Percentiles rank a stretch among this genome's conserved stretches.
Evolutionary conservation across 2,329 filamentous ascomycete genomes (phyloP).

Genomic region (Microdochium nivale): DNA sequence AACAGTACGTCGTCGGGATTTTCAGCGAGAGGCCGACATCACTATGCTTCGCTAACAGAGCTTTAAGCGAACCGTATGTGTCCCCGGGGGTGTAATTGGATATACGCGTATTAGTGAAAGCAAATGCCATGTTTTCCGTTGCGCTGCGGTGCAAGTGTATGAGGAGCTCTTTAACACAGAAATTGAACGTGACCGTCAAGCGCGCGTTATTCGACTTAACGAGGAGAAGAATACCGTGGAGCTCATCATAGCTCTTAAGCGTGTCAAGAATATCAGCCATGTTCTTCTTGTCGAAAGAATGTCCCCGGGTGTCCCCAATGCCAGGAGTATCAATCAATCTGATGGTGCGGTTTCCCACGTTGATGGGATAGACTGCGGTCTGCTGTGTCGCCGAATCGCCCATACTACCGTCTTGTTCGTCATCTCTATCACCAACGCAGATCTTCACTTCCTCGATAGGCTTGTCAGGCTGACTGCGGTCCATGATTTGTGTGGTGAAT

Average conservation of each 20-base stretch:
- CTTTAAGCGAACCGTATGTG: constrained; percentile 23
- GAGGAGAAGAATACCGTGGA: constrained; percentile 33
- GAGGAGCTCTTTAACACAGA: constrained; percentile 30
- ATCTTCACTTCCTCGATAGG: constrained; percentile 18
- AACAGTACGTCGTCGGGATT: constrained; percentile 26
- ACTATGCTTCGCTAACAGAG: constrained; percentile 17
- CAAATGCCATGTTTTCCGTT: constrained; percentile 29
- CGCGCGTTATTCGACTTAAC: constrained; percentile 29
- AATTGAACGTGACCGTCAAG: constrained; percentile 26
- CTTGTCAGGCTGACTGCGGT: constrained; percentile 10
- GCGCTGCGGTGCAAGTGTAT: constrained; percentile 28
- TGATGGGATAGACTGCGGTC: constrained; percentile 22
- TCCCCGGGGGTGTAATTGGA: constrained; percentile 32
- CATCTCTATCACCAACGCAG: constrained; percentile 17
- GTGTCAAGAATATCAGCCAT: constrained; percentile 28
- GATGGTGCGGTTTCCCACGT: constrained; percentile 16
- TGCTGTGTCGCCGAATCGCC: constrained; percentile 28
- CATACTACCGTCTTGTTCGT: constrained; percentile 20
- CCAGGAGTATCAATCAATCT: constrained; percentile 34
- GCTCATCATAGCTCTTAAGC: constrained; percentile 21
- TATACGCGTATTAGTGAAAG: constrained; percentile 31
- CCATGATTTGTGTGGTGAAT: constrained; percentile 24
- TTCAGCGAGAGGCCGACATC: constrained; percentile 20
- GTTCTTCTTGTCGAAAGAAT: constrained; percentile 26
- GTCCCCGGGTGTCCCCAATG: constrained; percentile 29